A percentile compares a stretch with the other conserved stretches of the same genome.
Evolutionary conservation across 23 red algal genomes (phyloP).

Genomic region (Gracilaria domingensis): DNA sequence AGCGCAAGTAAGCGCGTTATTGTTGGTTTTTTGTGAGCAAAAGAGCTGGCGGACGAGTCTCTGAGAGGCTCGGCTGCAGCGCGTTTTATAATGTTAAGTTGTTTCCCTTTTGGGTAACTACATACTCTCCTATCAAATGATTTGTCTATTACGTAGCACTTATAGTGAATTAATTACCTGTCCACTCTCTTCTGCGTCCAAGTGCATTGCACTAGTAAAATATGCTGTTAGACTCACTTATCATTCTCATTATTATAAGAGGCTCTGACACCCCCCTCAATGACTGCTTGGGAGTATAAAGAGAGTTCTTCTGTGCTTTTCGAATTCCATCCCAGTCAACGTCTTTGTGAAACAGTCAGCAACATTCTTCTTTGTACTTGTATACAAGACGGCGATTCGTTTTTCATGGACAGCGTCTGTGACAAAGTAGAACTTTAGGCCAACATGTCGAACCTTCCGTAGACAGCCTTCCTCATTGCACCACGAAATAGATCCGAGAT

Average conservation of each 20-base stretch:
- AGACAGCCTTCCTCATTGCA: neutral
- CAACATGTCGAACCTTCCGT: constrained; percentile 15
- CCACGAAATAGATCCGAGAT: constrained; percentile 25
- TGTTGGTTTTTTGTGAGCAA: too few species aligned
- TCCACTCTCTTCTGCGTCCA: too few species aligned
- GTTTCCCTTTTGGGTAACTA: too few species aligned
- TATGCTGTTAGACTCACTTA: neutral
- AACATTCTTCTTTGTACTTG: neutral
- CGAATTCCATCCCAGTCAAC: neutral
- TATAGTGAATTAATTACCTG: too few species aligned
- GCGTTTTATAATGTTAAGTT: too few species aligned
- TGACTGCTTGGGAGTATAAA: neutral
- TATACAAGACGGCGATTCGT: neutral
- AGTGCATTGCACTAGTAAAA: too few species aligned
- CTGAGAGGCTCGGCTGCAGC: too few species aligned
- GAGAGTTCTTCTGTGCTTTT: neutral
- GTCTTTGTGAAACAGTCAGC: constrained; percentile 20
- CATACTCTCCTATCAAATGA: too few species aligned
- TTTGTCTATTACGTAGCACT: too few species aligned
- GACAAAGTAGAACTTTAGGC: constrained; percentile 9
- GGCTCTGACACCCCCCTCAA: neutral
- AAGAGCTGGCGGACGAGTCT: too few species aligned
- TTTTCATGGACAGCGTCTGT: neutral
- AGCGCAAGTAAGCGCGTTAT: too few species aligned
- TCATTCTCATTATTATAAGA: too few species aligned